Percentiles rank a stretch among this genome's conserved stretches.
Conservation (phyloP, 2,329 filamentous ascomycete genomes). For the Hypocrella siamensis region DNA sequence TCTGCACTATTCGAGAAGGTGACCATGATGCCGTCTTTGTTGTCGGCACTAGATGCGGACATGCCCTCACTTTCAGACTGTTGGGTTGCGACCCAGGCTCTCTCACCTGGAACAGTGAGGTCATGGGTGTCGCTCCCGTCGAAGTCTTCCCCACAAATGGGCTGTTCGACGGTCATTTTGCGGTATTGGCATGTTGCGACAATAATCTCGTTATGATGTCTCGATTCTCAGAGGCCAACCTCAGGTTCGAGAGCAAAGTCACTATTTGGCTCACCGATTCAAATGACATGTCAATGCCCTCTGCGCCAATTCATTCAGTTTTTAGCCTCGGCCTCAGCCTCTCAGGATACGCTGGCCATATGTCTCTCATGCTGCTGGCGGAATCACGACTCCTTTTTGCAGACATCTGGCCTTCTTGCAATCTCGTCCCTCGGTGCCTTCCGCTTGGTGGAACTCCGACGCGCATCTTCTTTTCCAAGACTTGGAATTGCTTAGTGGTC, state of each 20-base stretch:
- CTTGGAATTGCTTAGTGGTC: slow-evolving; percentile 37
- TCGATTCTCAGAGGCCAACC: slow-evolving; percentile 14
- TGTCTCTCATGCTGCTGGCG: slow-evolving; percentile 32
- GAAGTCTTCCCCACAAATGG: slow-evolving; percentile 15
- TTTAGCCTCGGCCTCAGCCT: slow-evolving; percentile 24
- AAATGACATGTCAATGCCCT: slow-evolving; percentile 25
- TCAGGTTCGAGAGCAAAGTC: slow-evolving; percentile 22
- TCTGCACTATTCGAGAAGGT: slow-evolving; percentile 18
- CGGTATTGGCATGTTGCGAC: slow-evolving; percentile 32
- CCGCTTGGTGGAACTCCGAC: slow-evolving; percentile 30
- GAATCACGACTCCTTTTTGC: slow-evolving; percentile 35
- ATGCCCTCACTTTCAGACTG: slow-evolving; percentile 25
- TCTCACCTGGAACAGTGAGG: slow-evolving; percentile 14
- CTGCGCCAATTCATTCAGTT: slow-evolving; percentile 32
- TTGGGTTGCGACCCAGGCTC: slow-evolving; percentile 7
- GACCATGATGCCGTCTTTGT: slow-evolving; percentile 17
- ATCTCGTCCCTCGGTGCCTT: slow-evolving; percentile 33
- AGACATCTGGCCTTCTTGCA: slow-evolving; percentile 28
- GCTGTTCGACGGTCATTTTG: slow-evolving; percentile 9
- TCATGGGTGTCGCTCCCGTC: slow-evolving; percentile 19
- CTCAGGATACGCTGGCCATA: slow-evolving; percentile 20
- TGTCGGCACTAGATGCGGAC: slow-evolving; percentile 35
- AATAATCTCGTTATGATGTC: slow-evolving; percentile 27
- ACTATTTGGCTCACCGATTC: slow-evolving; percentile 37
- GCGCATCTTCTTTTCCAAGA: slow-evolving; percentile 38